These are phyloP conservation scores for Ploettnerulaceae sp. DNA, from an alignment of 2,329 filamentous ascomycete species.

Conservation along the genomic window DNA sequence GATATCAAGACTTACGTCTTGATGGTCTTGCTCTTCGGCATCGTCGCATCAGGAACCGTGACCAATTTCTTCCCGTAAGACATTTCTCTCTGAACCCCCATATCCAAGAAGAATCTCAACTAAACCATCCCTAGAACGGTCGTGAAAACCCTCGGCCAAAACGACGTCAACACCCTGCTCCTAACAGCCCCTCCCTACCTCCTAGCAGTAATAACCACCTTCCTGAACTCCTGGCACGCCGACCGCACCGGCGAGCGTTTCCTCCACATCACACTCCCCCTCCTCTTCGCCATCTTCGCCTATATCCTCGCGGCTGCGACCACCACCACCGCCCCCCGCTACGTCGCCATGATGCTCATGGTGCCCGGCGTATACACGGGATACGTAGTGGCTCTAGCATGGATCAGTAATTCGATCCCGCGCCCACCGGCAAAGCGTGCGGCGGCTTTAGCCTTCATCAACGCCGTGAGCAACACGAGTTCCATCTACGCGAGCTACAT, in stretches of 20 bases:
- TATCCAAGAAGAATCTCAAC: no score
- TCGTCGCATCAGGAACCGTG: conserved; percentile 52
- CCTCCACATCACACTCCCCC: conserved; percentile 59
- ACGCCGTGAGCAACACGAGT: conserved; percentile 63
- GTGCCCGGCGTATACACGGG: conserved; percentile 58
- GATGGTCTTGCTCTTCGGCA: conserved; percentile 45
- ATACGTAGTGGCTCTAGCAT: conserved; percentile 64
- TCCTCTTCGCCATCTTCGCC: conserved; percentile 55
- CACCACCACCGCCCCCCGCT: conserved; percentile 54
- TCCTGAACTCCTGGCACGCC: conserved; percentile 64
- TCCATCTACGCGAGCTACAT: conserved; percentile 68
- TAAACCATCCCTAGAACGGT: conserved; percentile 47
- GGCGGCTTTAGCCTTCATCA: conserved; percentile 70
- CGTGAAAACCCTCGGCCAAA: conserved; percentile 62
- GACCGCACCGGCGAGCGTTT: conserved; percentile 65
- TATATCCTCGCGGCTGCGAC: conserved; percentile 67
- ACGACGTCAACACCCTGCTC: conserved; percentile 53
- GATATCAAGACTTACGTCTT: conserved; percentile 46
- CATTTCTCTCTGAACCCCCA: no score
- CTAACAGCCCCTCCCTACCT: conserved; percentile 63
- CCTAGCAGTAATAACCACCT: conserved; percentile 55
- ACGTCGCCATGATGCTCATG: conserved; percentile 71
- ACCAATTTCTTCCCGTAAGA: conserved; percentile 61
- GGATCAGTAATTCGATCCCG: conserved; percentile 73
- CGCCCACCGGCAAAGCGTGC: conserved; percentile 60